Evolutionary conservation across 352 stramenopile species (phyloP).

Genomic region (Vaucheria bursata): DNA sequence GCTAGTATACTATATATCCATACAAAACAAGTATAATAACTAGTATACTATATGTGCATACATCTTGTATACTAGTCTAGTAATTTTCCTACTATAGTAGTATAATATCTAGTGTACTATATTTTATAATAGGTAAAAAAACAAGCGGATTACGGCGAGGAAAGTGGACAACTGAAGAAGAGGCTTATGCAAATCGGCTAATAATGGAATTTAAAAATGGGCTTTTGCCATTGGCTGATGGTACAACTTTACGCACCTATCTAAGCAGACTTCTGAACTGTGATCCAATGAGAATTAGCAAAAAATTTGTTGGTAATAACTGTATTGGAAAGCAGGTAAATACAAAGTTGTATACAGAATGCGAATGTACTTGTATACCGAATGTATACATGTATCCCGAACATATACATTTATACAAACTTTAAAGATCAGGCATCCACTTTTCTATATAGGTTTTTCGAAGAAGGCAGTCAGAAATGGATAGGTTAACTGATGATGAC

Average conservation of each 20-base stretch:
- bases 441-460: slow-evolving; percentile 73
- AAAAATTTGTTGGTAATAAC: slow-evolving; percentile 96
- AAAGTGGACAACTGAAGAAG: slow-evolving; percentile 60
- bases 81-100: no score
- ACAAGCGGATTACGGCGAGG: slow-evolving; percentile 24
- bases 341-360: no score
- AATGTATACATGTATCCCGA: no score
- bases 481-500: slow-evolving; percentile 61
- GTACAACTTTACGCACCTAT: slow-evolving; percentile 92
- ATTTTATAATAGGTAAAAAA: slow-evolving; percentile 31
- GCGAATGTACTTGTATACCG: no score
- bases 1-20: no score
- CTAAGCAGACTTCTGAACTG: slow-evolving; percentile 94
- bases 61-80: no score
- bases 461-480: slow-evolving; percentile 58
- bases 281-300: slow-evolving; percentile 97
- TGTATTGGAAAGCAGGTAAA: slow-evolving; percentile 89
- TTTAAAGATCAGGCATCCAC: no score
- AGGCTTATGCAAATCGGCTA: slow-evolving; percentile 89
- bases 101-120: no score
- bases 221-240: slow-evolving; percentile 87
- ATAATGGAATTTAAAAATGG: slow-evolving; percentile 95
- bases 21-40: no score
- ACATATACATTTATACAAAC: no score
- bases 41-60: no score